Evolutionary conservation across 352 stramenopile species (phyloP), one percentile per base, ranked within the genome.

Genomic region (Pythium rhizo-oryzae): DNA sequence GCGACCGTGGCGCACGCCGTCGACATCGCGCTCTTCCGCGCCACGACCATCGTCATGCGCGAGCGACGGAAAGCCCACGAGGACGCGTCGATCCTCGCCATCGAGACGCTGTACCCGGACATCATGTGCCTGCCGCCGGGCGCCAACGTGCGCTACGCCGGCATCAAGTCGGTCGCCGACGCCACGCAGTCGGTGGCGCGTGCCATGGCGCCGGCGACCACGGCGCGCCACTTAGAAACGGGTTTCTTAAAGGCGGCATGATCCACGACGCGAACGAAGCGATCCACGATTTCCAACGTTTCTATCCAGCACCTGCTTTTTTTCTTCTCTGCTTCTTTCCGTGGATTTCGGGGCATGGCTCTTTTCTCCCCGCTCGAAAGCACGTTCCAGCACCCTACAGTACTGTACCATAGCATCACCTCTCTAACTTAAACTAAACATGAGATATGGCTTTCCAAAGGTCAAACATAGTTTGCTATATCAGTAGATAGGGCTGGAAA

Each of bases 51-150:
- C 21, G 70, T 71, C 23, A 37, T 84, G 39, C 56, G 52, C n/a
- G 54, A 79, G 19, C 71, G 70, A 28, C 70, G 50, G 23, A 72
- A 68, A 46, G 49, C 57, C 2, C n/a, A 73, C 30, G 72, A 81
- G 35, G 68, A 77, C n/a, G 71, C 83, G 23, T 87, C 79, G 49
- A 88, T 89, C 63, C 78, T 72, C 24, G 56, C 80, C 11, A 91
- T 92, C 49, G 63, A 82, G 44, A 74, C 83, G 68, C 71, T 60
- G 53, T 90, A 90, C 58, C 84, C 84, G 25, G 84, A 92, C 60
- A 88, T 92, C 59, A 79, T 82, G 39, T 92, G 84, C 52, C 66
- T 91, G 23, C 67, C 71, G 12, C 51, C 59, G 25, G 16, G 44
- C 46, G 35, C 41, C 21, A 59, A 54, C 63, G 35, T 33, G 24